Percentiles rank a stretch among this genome's conserved stretches.
Evolutionary conservation across 352 stramenopile species (phyloP).

Genomic region (Pelagophyceae sp.): DNA sequence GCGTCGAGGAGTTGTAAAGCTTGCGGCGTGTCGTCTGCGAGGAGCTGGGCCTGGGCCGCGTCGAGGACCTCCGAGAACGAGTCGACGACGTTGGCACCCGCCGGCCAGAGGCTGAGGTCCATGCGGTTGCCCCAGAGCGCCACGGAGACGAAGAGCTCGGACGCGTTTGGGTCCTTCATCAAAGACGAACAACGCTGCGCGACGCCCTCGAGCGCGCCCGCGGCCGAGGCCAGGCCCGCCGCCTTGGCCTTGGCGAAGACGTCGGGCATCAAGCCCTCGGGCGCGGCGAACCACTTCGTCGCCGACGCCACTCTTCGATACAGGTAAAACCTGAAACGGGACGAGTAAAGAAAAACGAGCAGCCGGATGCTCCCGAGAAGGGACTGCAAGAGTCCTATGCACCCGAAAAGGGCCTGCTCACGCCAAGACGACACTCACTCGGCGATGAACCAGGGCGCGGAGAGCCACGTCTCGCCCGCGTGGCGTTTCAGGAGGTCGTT

Average conservation of each 20-base stretch:
- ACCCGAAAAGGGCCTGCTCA: no score
- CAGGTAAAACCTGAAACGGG: no score
- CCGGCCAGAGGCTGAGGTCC: slow-evolving; percentile 62
- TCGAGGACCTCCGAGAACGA: slow-evolving; percentile 51
- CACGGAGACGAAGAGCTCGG: slow-evolving; percentile 43
- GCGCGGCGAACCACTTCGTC: slow-evolving; percentile 53
- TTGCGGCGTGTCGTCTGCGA: slow-evolving; percentile 54
- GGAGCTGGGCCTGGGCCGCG: slow-evolving; percentile 50
- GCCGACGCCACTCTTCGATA: slow-evolving; percentile 58
- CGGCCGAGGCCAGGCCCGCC: slow-evolving; percentile 48
- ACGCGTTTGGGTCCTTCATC: slow-evolving; percentile 28
- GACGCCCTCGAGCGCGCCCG: slow-evolving; percentile 51
- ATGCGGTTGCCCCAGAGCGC: slow-evolving; percentile 70
- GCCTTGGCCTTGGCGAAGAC: slow-evolving; percentile 57
- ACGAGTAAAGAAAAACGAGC: no score
- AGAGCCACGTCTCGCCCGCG: slow-evolving; percentile 58
- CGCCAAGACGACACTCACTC: no score
- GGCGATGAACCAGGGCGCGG: slow-evolving; percentile 61
- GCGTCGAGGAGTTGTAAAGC: slow-evolving; percentile 41
- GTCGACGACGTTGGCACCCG: slow-evolving; percentile 33
- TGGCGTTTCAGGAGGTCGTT: slow-evolving; percentile 49
- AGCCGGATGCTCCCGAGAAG: no score
- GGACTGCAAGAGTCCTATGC: no score
- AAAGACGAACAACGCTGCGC: slow-evolving; percentile 40
- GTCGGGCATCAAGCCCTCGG: slow-evolving; percentile 45